Evolutionary conservation across 2,329 filamentous ascomycete genomes (phyloP), one percentile per base, ranked within the genome.

Genomic region (Whalleya microplaca): DNA sequence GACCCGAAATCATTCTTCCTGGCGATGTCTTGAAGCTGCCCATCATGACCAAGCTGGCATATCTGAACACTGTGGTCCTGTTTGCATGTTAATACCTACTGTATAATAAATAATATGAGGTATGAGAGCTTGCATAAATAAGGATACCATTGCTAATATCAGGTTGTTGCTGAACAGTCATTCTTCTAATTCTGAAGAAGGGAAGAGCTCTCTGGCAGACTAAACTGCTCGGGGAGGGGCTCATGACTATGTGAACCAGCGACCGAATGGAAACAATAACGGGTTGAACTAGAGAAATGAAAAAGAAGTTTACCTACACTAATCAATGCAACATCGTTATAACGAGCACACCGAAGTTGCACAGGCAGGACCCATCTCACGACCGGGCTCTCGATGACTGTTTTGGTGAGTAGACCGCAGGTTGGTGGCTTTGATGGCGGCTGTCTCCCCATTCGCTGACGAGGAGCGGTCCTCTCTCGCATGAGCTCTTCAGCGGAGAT

Each of bases 321-420:
- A 55, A 99, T 82, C 66, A 96, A 92, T 40, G 93, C 88, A 61
- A 97, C 85, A 75, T 98, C 93, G 64, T 95, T 92, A 58, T 86
- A 80, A 43, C 80, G 74, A 49, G 80, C 79, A 53, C 87, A 87
- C 55, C 93, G 84, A 56, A 98, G 78, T 57, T 88, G 85, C n/a
- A 88, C 91, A 12, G 92, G 90, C 14, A 96, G 77, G 43, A 97
- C 88, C 78, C 84, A 89, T 68, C 88, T 88, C 53, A 89, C 82
- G 37, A 89, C 78, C 1, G 93, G 90, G 61, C 90, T 96, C 51
- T 87, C 83, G 48, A 94, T 78, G 27, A 96, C 72, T 0, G 93
- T 96, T 67, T 84, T 87, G 0, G 91, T 91, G 45, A 98, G 79
- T 29, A 98, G 69, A 3, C 92, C 95, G 57, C 87, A 83, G 19